These are phyloP conservation scores for Trichoderma pleuroti DNA, from an alignment of 2,329 filamentous ascomycete genomes.

Conservation along the genomic window DNA sequence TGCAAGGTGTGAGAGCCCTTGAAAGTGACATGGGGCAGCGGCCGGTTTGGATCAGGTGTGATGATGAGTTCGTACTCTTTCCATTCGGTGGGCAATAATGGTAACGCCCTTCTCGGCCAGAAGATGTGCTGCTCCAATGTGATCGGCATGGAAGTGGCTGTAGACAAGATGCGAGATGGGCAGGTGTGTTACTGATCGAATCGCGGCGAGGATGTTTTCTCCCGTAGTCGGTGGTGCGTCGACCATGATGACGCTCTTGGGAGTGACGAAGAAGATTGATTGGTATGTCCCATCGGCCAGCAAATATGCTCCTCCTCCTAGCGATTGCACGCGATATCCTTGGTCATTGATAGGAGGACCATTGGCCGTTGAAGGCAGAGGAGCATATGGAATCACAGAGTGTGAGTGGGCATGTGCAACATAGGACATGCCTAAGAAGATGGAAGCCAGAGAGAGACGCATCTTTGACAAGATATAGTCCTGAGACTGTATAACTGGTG, in stretches of 20 bases:
- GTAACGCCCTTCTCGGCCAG: background rate
- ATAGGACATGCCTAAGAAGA: background rate
- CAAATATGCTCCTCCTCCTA: background rate
- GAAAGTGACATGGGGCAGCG: background rate
- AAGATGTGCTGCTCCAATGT: background rate
- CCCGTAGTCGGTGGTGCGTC: background rate
- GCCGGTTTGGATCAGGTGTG: background rate
- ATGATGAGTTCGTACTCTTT: background rate
- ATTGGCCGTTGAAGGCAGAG: background rate
- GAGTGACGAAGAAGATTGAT: background rate
- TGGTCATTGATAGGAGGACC: background rate
- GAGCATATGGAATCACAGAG: background rate
- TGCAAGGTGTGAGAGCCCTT: background rate
- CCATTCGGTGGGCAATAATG: background rate
- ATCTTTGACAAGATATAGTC: background rate
- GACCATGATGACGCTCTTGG: background rate
- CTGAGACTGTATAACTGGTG: background rate
- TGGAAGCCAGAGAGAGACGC: background rate
- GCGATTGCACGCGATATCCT: background rate
- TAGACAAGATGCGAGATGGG: background rate
- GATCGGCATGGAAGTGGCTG: background rate
- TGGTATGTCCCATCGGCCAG: background rate
- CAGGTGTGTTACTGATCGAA: background rate
- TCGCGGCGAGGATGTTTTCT: background rate
- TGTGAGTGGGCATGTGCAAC: background rate